Percentiles rank a stretch among this genome's conserved stretches.
Conservation (phyloP, 768 basidiomycete genomes). For the Mycena filopes region DNA sequence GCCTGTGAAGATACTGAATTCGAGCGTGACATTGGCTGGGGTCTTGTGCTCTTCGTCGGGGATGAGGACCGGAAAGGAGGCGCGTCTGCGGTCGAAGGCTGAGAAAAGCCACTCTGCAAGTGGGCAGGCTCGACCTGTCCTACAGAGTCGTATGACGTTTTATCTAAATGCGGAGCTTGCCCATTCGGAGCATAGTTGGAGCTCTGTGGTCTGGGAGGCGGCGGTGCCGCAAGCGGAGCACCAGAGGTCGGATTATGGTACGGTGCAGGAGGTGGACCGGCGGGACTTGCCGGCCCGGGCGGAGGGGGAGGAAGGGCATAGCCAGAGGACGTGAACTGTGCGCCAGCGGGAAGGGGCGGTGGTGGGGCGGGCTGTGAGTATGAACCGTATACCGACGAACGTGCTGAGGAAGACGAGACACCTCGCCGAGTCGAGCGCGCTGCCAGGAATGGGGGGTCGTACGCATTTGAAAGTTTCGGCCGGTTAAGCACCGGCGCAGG, state of each 20-base stretch:
- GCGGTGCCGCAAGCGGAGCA: conserved; percentile 8
- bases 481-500: conserved; percentile 62
- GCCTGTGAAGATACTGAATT: conserved; percentile 27
- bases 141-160: conserved; percentile 15
- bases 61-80: conserved; percentile 7
- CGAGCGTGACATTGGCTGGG: conserved; percentile 10
- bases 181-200: conserved; percentile 21
- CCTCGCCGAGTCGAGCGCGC: conserved; percentile 50
- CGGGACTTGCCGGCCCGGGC: neutral
- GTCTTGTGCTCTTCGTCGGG: conserved; percentile 12
- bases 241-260: conserved; percentile 1
- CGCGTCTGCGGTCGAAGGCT: neutral
- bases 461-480: conserved; percentile 76
- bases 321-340: conserved; percentile 23
- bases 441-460: conserved; percentile 79
- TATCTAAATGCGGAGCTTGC: conserved; percentile 6
- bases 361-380: conserved; percentile 35
- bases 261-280: neutral
- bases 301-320: conserved; percentile 32
- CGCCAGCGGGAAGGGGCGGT: conserved; percentile 14
- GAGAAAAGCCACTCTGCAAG: neutral
- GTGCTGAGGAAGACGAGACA: conserved; percentile 37
- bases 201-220: conserved; percentile 20
- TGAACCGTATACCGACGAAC: conserved; percentile 37
- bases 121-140: neutral